Evolutionary conservation across 2,329 filamentous ascomycete species (phyloP), one percentile per base, ranked within the genome.

Genomic region (Escovopsis weberi): DNA sequence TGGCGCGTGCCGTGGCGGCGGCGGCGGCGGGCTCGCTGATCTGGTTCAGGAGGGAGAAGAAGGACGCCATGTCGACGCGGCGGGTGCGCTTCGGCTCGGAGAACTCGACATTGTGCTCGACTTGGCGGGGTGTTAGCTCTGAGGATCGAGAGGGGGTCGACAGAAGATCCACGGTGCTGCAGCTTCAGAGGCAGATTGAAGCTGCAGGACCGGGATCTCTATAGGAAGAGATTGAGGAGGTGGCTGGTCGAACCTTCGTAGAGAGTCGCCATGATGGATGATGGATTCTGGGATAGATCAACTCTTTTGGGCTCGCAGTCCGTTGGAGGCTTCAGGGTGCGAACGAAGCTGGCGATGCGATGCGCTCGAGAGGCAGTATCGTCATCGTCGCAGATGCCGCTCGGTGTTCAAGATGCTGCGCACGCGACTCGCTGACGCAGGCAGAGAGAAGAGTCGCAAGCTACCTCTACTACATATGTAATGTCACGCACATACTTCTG

Each of bases 11-110:
- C 9, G 9, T 11, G 7, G 19, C 7, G 18, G 6, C 46, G 39
- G 54, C 45, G 40, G 59, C 57, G 32, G 59, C 53, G 44, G 60
- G 57, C 42, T 61, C 55, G 48, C 63, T 59, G 54, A 80, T 63
- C 48, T 70, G 68, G 57, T 70, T 62, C 47, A 78, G 70, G 55
- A 75, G 70, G 43, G 72, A 68, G 52, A 63, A 70, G 63, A 80
- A 80, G 47, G 70, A 72, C 41, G 74, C 69, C 77, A 81, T 81
- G 62, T 79, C 74, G 47, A 74, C 61, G 53, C 72, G 72, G 35
- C 77, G 74, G 39, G 62, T 62, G 40, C 62, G 56, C 23, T 59
- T 55, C 6, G 58, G 48, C 39, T 66, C 49, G 28, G 62, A 38
- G 44, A 67, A 57, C 51, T 70, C 66, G 59, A 80, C 74, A 56